Evolutionary conservation across 2,329 filamentous ascomycete genomes (phyloP), one percentile per base, ranked within the genome.

Genomic region (Talaromyces sp.): DNA sequence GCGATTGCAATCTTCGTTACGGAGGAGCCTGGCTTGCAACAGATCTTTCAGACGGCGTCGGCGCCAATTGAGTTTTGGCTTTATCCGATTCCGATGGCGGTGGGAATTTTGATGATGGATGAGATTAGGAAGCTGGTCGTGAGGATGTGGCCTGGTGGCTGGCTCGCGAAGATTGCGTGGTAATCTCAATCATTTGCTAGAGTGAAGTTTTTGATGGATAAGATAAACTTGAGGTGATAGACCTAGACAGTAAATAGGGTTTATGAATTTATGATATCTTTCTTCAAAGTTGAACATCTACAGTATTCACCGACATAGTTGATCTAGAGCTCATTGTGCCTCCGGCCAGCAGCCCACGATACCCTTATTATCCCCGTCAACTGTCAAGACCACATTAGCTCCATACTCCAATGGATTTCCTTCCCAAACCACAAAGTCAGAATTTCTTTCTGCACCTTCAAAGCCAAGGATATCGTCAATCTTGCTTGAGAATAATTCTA

Each of bases 1-100:
- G 75, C 74, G 3, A 85, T 86, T 66, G 83, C 84, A 7, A 74
- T 86, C 9, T 85, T 86, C 49, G 83, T 85, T 9, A 84, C 83
- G 0, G 81, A 85, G 65, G 81, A 81, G 0, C 83, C 82, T 0
- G 82, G 82, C 0, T 75, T 86, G 2, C 82, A 85, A 69, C 71
- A 31, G 0, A 70, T 85, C 7, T 85, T 86, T 61, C 75, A 75
- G 3, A 86, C 84, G 0, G 80, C 81, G 0, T 77, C 77, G 1
- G 82, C 85, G 1, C 84, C 83, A 0, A 77, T 85, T 39, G 78
- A 84, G 73, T 84, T 80, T 62, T 86, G 83, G 83, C 68, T 85
- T 1, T 80, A 85, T 63, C 84, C 84, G 1, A 70, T 85, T 27
- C 81, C 82, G 7, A 72, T 86, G 13, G 83, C 81, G 0, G 65